Base-by-base conservation (phyloP, 371 early-diverging fungal genomes). In the Umbelopsis sp. region DNA sequence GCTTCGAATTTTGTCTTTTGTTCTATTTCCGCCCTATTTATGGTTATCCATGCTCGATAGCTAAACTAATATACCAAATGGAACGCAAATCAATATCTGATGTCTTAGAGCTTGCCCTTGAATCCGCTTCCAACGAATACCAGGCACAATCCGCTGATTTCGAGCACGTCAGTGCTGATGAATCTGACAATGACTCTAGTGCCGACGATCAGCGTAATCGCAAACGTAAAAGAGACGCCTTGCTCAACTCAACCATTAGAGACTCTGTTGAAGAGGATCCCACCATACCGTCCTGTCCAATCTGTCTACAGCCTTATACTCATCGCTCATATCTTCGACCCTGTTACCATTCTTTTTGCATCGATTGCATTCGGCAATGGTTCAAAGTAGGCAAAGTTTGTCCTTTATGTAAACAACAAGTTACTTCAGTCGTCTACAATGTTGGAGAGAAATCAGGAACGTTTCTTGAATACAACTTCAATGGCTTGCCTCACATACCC, bases 331-430 rank as follows among this genome's bases (percentile, higher is more conserved):
- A 84, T 63, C 67, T 88, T 25, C 72, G 81, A 12, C 85, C 87
- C 2, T 91, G 91, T 52, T 85, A 77, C 51, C 91, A 91, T 63
- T 84, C 87, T 0, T 91, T 84, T 50, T 91, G 91, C 46, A 85
- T 89, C 46, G 32, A 74, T 0, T 91, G 91, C 67, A 84, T 89
- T 52, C 70, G 80, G 5, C 78, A 83, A 18, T 91, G 91, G 91
- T 76, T 88, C 44, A 83, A 81, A 22, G 71, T 88, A 35, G 68
- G 82, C 1, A 57, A 80, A 5, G 64, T 63, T 0, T 91, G 91
- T 70, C 91, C 91, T 2, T 68, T 91, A 1, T 91, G 91, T 70
- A 86, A 87, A 63, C 75, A 75, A 37, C 44, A 45, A 3, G 72
- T 76, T 18, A 63, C 71, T 12, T 74, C 76, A 0, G 48, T 83